Evolutionary conservation across 2,329 filamentous ascomycete genomes (phyloP), one percentile per base, ranked within the genome.

Genomic region (Xylogone sp.): DNA sequence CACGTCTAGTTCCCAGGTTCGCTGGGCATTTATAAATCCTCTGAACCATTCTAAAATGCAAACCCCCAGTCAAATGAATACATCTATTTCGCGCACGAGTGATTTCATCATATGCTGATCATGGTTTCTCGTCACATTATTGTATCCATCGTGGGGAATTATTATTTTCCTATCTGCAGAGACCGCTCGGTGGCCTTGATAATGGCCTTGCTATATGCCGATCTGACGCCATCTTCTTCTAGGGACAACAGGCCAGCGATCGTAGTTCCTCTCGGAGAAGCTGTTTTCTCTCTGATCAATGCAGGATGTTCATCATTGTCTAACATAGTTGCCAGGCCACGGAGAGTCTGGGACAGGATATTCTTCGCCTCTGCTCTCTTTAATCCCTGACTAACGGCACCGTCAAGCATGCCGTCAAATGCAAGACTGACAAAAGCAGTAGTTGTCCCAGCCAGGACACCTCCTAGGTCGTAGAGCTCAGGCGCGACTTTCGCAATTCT

Each of bases 291-390:
- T 49, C 86, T 77, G 51, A 93, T 69, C 18, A 90, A 71, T 21
- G 87, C 87, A 1, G 88, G 89, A 66, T 91, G 88, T 65, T 90
- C 86, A 12, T 86, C 86, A 52, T 73, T 60, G 42, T 68, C 70
- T 21, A 86, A 73, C 66, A 87, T 66, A 0, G 73, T 77, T 2
- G 61, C 59, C 18, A 64, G 43, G 2, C 59, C 77, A 52, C 88
- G 74, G 82, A 91, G 87, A 10, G 83, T 83, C 72, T 92, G 88
- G 2, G 87, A 84, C 34, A 88, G 86, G 83, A 94, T 91, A 57
- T 82, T 74, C 63, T 84, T 83, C 1, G 88, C 88, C 64, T 91
- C 87, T 1, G 77, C 78, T 29, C 88, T 76, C 12, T 87, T 87
- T 44, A 93, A 65, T 0, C 88, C 89, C 82, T 91, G 88, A 20